Conservation (phyloP, 495 filamentous ascomycete species). For the Aspergillus olivimuriae region DNA sequence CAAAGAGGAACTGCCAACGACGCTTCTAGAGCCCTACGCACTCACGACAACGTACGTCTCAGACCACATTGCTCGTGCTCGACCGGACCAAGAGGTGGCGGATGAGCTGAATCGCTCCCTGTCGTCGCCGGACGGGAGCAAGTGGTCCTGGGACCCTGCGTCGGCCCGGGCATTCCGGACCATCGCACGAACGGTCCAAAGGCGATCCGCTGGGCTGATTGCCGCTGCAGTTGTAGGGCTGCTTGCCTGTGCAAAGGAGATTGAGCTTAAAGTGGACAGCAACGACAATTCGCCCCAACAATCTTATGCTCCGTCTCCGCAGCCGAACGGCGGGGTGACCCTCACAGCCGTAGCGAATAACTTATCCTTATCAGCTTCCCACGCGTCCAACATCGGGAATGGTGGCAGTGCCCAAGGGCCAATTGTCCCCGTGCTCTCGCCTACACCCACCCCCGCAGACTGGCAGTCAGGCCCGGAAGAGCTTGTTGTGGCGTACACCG, state of each 20-base stretch:
- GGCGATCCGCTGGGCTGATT: slow-evolving; percentile 63
- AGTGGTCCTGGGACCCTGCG: slow-evolving; percentile 54
- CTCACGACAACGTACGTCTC: slow-evolving; percentile 67
- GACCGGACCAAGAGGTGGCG: slow-evolving; percentile 40
- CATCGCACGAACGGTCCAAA: slow-evolving; percentile 59
- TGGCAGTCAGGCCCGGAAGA: slow-evolving; percentile 51
- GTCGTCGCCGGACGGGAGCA: slow-evolving; percentile 37
- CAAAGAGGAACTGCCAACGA: slow-evolving; percentile 45
- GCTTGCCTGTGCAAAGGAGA: slow-evolving; percentile 59
- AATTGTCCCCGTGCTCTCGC: slow-evolving; percentile 40
- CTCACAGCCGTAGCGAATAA: slow-evolving; percentile 5
- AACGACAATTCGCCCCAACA: slow-evolving; percentile 30
- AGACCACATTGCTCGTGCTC: slow-evolving; percentile 48
- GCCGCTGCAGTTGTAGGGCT: slow-evolving; percentile 66
- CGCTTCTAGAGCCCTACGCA: slow-evolving; percentile 53
- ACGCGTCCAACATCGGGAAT: not conserved
- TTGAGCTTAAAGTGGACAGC: slow-evolving; percentile 46
- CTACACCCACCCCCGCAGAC: slow-evolving; percentile 29
- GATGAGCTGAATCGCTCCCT: slow-evolving; percentile 48
- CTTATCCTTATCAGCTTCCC: not conserved
- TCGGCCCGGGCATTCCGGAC: slow-evolving; percentile 49
- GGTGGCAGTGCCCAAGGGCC: slow-evolving; percentile 20
- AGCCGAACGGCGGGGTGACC: slow-evolving; percentile 19
- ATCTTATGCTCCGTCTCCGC: slow-evolving; percentile 21
- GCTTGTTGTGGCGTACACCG: slow-evolving; percentile 70